These are phyloP conservation scores for Dioscorea cayenensis DNA, from an alignment of 116 monocot species.

Conservation along the genomic window DNA sequence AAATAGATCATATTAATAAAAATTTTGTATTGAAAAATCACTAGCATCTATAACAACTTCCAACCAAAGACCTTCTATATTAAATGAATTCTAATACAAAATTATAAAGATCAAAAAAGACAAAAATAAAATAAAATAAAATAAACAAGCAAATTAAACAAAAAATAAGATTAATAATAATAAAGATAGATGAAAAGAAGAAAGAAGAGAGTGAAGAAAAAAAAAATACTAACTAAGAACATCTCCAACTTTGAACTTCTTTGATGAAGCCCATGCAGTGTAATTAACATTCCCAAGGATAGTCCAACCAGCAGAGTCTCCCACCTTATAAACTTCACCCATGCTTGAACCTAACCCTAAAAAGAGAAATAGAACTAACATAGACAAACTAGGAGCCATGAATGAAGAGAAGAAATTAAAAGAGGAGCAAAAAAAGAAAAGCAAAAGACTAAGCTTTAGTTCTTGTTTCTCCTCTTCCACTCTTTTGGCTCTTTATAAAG, in stretches of 20 bases:
- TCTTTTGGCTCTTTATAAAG: too few relatives aligned
- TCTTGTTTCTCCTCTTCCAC: too few relatives aligned
- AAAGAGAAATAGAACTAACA: neutral
- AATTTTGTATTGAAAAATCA: too few relatives aligned
- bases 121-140: neutral
- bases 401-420: neutral
- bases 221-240: conserved; percentile 16
- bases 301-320: conserved; percentile 29
- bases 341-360: neutral
- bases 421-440: too few relatives aligned
- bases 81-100: too few relatives aligned
- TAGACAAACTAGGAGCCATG: neutral
- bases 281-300: conserved; percentile 31
- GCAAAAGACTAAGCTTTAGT: too few relatives aligned
- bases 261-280: conserved; percentile 37
- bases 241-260: conserved; percentile 45
- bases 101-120: too few relatives aligned
- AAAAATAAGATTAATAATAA: neutral
- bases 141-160: neutral
- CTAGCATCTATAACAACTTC: too few relatives aligned
- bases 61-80: too few relatives aligned
- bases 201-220: neutral
- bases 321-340: conserved; percentile 23
- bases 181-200: neutral
- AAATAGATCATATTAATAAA: too few relatives aligned